Evolutionary conservation across 2,329 filamentous ascomycete genomes (phyloP), one percentile per base, ranked within the genome.

Genomic region (Berkeleyomyces basicola): DNA sequence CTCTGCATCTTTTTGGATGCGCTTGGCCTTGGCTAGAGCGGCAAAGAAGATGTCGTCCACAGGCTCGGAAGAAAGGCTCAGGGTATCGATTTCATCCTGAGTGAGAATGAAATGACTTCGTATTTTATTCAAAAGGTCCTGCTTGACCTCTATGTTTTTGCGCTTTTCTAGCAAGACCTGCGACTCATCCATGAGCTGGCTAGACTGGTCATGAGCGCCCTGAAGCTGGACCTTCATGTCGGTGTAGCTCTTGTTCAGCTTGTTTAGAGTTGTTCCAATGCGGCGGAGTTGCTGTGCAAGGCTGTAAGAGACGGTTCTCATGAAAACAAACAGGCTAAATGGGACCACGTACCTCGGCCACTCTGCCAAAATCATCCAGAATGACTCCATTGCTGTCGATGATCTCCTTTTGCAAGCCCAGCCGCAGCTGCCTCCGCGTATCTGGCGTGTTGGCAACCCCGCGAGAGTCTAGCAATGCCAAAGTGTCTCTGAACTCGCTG

Each of bases 311-410:
- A 31, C 33, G 31, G 33, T n/a, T 9, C 16, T 37, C 51, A 55
- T 10, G 7, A 11, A 61, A 11, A 11, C 16, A 3, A 37, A 10
- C 47, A 55, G 5, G 51, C 10, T 16, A 44, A 33, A 39, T 39
- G 7, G n/a, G 47, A 14, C 7, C 7, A 70, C 79, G 71, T 73
- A 92, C 88, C 79, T 95, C 88, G 39, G 91, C 89, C 67, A 99
- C 90, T 62, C 84, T 81, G 43, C 90, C 89, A 74, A 97, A 97
- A 70, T 96, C 90, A 61, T 82, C 79, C 64, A 97, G 83, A 66
- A 97, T 88, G 67, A 89, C 83, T 59, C 88, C 90, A 82, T 97
- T 96, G 74, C 87, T 90, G 67, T 92, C 83, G 63, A 97, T 91
- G 44, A 96, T 88, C 70, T 97, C 91, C 71, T 87, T 92, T 71